Conservation (phyloP, 2,329 filamentous ascomycete genomes). For the Clonostachys solani region DNA sequence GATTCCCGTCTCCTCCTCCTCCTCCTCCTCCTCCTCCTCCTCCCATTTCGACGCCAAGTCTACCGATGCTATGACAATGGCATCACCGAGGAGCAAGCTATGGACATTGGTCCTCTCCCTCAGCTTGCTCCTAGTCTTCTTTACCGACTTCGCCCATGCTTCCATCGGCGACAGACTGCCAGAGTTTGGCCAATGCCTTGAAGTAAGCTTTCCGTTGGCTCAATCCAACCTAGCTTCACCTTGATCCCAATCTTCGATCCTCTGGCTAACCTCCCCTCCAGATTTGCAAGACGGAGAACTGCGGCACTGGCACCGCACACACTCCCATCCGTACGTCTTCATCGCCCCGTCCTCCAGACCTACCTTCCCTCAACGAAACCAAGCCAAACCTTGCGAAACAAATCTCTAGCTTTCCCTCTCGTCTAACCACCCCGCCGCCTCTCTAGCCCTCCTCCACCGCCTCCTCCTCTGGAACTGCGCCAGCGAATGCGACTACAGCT, state of each 20-base stretch:
- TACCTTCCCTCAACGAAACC: slow-evolving; percentile 7
- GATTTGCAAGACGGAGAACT: slow-evolving; percentile 81
- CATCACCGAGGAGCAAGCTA: slow-evolving; percentile 22
- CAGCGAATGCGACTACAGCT: slow-evolving; percentile 95
- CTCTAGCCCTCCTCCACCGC: slow-evolving; percentile 72
- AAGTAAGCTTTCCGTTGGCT: slow-evolving; percentile 45
- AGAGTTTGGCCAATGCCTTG: slow-evolving; percentile 82
- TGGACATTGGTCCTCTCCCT: slow-evolving; percentile 22
- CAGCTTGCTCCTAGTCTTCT: slow-evolving; percentile 28
- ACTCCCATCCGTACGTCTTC: slow-evolving; percentile 64
- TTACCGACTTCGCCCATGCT: slow-evolving; percentile 50
- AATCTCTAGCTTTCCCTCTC: slow-evolving; percentile 1
- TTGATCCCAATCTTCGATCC: no score
- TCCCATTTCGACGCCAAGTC: neutral
- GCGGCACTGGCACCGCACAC: slow-evolving; percentile 53
- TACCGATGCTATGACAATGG: slow-evolving; percentile 24
- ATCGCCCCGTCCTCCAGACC: neutral
- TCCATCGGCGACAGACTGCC: slow-evolving; percentile 81
- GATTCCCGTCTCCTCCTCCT: neutral
- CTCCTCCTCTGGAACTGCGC: slow-evolving; percentile 90
- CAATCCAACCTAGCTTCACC: neutral
- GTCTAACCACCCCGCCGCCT: neutral
- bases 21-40: neutral
- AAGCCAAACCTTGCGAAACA: neutral
- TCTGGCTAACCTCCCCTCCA: slow-evolving; percentile 25